Percentiles rank a stretch among this genome's conserved stretches.
phyloP scores from a whole-genome alignment of 768 basidiomycete genomes.

The Lanmaoa rubissima region DNA sequence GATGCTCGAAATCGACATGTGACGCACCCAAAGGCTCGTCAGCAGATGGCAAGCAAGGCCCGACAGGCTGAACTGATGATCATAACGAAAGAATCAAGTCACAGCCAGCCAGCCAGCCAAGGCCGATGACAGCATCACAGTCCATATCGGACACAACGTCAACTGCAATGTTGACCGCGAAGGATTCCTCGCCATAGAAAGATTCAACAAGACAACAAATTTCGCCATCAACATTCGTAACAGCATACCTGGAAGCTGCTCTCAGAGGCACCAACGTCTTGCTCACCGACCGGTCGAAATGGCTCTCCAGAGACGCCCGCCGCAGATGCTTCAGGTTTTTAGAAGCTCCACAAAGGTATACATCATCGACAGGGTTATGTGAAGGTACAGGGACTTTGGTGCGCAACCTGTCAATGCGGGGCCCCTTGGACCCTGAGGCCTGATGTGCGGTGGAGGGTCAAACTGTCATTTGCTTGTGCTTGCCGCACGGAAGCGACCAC shows the following conservation, averaged over 20 bases:
- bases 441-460: neutral
- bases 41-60: neutral
- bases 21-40: neutral
- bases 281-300: neutral
- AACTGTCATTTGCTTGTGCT: neutral
- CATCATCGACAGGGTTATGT: neutral
- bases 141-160: neutral
- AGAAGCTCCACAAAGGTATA: constrained; percentile 4
- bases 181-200: neutral
- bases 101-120: neutral
- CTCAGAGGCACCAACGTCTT: neutral
- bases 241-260: neutral
- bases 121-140: neutral
- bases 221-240: neutral
- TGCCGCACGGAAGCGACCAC: neutral
- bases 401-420: neutral
- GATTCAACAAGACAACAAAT: too few relatives aligned
- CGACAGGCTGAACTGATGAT: neutral
- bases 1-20: neutral
- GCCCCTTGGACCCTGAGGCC: neutral
- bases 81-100: neutral
- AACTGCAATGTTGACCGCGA: neutral
- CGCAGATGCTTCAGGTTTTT: constrained; percentile 6
- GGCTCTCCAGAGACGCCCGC: neutral
- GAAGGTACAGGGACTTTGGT: neutral